Evolutionary conservation across 306 rosid species (phyloP).

Genomic region (Vigna nakashimae): DNA sequence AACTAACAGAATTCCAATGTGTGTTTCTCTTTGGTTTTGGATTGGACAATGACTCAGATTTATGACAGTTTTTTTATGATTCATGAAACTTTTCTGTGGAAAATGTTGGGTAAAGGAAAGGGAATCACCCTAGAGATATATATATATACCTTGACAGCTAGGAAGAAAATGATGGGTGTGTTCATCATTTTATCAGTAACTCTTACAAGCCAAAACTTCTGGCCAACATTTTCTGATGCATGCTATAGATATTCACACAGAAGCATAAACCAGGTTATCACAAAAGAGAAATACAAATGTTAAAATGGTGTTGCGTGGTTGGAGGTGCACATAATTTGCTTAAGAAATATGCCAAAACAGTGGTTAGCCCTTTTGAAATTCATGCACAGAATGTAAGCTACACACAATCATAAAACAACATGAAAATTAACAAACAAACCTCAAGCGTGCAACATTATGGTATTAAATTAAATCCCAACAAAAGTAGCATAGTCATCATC

Average conservation of each 20-base stretch:
- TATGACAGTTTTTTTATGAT: slow-evolving; percentile 37
- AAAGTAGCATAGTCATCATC: slow-evolving; percentile 37
- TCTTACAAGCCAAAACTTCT: not conserved
- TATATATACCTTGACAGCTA: slow-evolving; percentile 35
- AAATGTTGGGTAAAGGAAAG: slow-evolving; percentile 57
- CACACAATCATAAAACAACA: slow-evolving; percentile 29
- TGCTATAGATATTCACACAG: not conserved
- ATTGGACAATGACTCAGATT: slow-evolving; percentile 48
- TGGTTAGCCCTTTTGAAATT: slow-evolving; percentile 55
- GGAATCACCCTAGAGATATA: slow-evolving; percentile 26
- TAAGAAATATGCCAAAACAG: slow-evolving; percentile 51
- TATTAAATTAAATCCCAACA: slow-evolving; percentile 28
- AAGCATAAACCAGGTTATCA: too few relatives aligned
- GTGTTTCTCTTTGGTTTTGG: slow-evolving; percentile 11
- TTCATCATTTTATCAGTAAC: slow-evolving; percentile 26
- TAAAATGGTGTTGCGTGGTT: slow-evolving; percentile 40
- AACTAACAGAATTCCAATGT: not conserved
- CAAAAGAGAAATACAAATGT: too few relatives aligned
- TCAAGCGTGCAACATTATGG: slow-evolving; percentile 43
- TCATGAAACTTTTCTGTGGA: slow-evolving; percentile 25
- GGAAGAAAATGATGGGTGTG: slow-evolving; percentile 45
- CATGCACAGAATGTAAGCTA: slow-evolving; percentile 49
- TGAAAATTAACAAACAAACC: slow-evolving; percentile 37
- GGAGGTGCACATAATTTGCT: slow-evolving; percentile 49
- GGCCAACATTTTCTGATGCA: not conserved